A percentile compares a stretch with the other conserved stretches of the same genome.
phyloP scores from a whole-genome alignment of 805 yeast species.

The Metschnikowia henanensis region DNA sequence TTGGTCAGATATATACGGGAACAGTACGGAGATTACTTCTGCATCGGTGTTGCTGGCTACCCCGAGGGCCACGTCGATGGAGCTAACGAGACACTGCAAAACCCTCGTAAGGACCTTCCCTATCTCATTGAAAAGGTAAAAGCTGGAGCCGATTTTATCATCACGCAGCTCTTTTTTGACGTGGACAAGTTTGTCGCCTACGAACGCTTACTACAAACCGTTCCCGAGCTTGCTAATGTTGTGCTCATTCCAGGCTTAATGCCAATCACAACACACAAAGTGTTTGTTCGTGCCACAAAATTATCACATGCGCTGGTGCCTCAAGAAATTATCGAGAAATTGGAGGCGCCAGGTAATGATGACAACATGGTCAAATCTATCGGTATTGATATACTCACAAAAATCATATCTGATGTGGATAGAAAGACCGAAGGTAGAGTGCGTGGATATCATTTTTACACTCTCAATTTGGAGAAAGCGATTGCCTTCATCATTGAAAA shows the following conservation, averaged over 20 bases:
- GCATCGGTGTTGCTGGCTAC: conserved; percentile 96
- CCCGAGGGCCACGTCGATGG: conserved; percentile 98
- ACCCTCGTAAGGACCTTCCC: conserved; percentile 69
- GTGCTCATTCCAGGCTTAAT: conserved; percentile 84
- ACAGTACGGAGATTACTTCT: conserved; percentile 76
- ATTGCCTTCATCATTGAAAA: conserved; percentile 79
- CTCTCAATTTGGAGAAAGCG: conserved; percentile 89
- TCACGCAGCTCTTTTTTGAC: conserved; percentile 91
- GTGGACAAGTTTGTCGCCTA: conserved; percentile 71
- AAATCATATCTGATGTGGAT: conserved; percentile 60
- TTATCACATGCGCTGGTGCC: conserved; percentile 88
- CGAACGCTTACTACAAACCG: conserved; percentile 50
- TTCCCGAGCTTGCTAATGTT: conserved; percentile 43
- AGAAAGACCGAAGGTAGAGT: conserved; percentile 53
- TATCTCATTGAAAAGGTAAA: conserved; percentile 78
- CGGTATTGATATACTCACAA: conserved; percentile 74
- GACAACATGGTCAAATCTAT: conserved; percentile 80
- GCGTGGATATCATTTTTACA: conserved; percentile 90
- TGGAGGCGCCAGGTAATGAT: conserved; percentile 56
- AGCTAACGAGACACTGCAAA: conserved; percentile 63
- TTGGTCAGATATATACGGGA: conserved; percentile 76
- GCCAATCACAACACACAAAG: conserved; percentile 84
- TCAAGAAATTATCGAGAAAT: conserved; percentile 43
- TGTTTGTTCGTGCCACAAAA: conserved; percentile 86
- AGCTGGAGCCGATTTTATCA: conserved; percentile 94